phyloP scores from a whole-genome alignment of 2,329 filamentous ascomycete genomes.

The Xylaria sp. region DNA sequence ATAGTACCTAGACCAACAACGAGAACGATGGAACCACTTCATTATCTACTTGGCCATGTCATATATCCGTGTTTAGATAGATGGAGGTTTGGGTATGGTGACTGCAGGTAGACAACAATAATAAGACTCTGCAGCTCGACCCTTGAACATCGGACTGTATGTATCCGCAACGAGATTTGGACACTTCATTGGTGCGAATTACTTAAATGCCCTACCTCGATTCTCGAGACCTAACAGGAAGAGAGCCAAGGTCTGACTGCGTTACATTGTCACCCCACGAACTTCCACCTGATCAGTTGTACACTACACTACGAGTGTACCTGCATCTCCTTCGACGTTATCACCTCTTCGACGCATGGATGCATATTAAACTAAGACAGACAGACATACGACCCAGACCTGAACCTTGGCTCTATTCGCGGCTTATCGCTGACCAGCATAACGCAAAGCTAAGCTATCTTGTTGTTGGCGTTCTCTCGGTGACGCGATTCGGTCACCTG shows the following conservation, averaged over 20 bases:
- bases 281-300: slow-evolving; percentile 26
- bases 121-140: slow-evolving; percentile 2
- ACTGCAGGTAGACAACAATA: slow-evolving; percentile 1
- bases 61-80: not conserved
- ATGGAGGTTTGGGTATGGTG: not conserved
- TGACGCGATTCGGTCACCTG: slow-evolving; percentile 36
- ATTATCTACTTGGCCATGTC: not conserved
- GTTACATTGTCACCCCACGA: slow-evolving; percentile 20
- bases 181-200: slow-evolving; percentile 24
- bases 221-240: slow-evolving; percentile 10
- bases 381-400: slow-evolving; percentile 4
- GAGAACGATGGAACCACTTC: not conserved
- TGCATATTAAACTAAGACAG: not conserved
- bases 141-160: slow-evolving; percentile 7
- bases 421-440: slow-evolving; percentile 21
- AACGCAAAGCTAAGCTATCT: slow-evolving; percentile 13
- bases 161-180: slow-evolving; percentile 6
- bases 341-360: slow-evolving; percentile 25
- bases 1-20: not conserved
- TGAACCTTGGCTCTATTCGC: slow-evolving; percentile 17
- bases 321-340: slow-evolving; percentile 29
- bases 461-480: slow-evolving; percentile 18
- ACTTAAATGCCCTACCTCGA: slow-evolving; percentile 8
- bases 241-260: slow-evolving; percentile 9
- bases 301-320: slow-evolving; percentile 21